Base-by-base conservation (phyloP, 768 basidiomycete genomes). In the Tulasnella sp. region DNA sequence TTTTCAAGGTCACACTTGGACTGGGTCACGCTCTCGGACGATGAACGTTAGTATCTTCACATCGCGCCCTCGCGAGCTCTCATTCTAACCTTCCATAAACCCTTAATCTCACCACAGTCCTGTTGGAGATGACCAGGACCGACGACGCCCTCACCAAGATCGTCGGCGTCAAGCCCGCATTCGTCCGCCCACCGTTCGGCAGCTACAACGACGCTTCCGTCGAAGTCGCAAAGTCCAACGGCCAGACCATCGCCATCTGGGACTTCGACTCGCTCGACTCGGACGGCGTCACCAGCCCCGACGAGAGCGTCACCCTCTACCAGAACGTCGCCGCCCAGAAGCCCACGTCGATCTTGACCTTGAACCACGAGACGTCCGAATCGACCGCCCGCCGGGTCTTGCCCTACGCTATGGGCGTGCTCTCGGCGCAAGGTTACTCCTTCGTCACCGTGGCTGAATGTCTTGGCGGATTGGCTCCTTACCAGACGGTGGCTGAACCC, bases 341-440 rank as follows among this genome's bases (percentile, higher is more conserved):
- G 5, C 81, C 81, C 28, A 16, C 20, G 22, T 72, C 60, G 37
- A 73, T 80, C 31, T 54, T 81, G 54, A 76, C 82, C 31, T 73
- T 82, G 14, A 82, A 82, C 77, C 82, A 82, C 76, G 82, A 81
- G 81, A 78, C 82, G n/a, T 78, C 79, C 40, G 40, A n/a, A 12
- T 1, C 5, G 2, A 75, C 74, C 24, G 40, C 40, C 1, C 46
- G 58, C 11, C 7, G 24, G 40, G 54, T 64, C 40, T 58, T 77
- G 24, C 40, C 46, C 24, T 31, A n/a, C 24, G 76, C 58, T 12
- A n/a, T 77, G 41, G 6, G 34, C 22, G 48, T 9, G 20, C 40
- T 77, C 6, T 4, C 12, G 31, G 16, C 46, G 8, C 5, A 24
- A n/a, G 76, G 48, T 3, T 77, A 77, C n/a, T 0, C 31, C 1